Evolutionary conservation across 164 flowering plant species (phyloP), one percentile per base, ranked within the genome.

Genomic region (Kingdonia uniflora): DNA sequence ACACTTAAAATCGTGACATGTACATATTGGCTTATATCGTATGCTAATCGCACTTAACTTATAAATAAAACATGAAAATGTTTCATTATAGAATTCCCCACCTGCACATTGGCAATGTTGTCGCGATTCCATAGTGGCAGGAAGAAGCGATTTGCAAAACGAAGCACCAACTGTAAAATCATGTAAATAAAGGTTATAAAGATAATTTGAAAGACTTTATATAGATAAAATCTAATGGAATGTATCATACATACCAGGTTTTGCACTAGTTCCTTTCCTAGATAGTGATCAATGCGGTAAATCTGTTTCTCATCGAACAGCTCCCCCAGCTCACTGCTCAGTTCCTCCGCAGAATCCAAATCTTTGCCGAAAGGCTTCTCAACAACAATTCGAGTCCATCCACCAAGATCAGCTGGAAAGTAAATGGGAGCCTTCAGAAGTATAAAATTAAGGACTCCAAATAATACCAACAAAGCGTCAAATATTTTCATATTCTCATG

Each of bases 321-420:
- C 65, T 80, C 84, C 52, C 99, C 99, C 46, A 94, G 89, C 55
- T 94, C 87, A 38, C 79, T 6, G 63, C 99, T 94, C 20, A 94
- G 82, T 58, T 78, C 63, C 71, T 94, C 99, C 23, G 99, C 66
- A 53, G 95, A 74, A 21, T 73, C 78, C 71, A 94, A 69, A 75
- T 94, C 99, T 70, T 71, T 94, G 20, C 99, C 99, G 62, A 94
- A 94, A 38, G 99, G 99, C 75, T 94, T 94, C 71, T 94, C 99
- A 62, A 94, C 95, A 65, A 94, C 92, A 63, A 88, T 66, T 8
- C 99, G 79, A 56, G 95, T 92, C 99, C 99, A 92, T 61, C 99
- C 99, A 76, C 95, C 89, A 71, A 74, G 80, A 76, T 86, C 83
- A 74, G 95, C 99, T 92, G 87, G 26, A 72, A 70, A 47, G 10